These are phyloP conservation scores for Conticribra weissflogii DNA, from an alignment of 108 stramenopile genomes.

Conservation along the genomic window DNA sequence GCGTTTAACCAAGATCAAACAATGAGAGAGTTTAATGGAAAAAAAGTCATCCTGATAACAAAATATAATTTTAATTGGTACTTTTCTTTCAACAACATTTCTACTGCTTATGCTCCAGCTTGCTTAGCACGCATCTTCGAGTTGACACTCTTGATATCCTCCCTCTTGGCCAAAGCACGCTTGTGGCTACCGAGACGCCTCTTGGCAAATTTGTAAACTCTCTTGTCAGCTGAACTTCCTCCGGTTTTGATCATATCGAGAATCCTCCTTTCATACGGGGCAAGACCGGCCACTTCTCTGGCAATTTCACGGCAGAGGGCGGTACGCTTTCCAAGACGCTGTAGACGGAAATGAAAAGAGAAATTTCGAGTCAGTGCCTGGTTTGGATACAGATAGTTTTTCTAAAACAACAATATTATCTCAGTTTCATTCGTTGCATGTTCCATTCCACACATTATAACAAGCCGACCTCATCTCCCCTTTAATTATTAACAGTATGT, in stretches of 20 bases:
- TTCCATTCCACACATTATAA: neutral
- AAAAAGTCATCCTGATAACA: too few relatives aligned
- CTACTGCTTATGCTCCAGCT: constrained; percentile 57
- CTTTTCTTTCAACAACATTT: neutral
- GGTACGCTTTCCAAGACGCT: constrained; percentile 82
- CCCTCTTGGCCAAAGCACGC: constrained; percentile 97
- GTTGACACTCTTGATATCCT: constrained; percentile 97
- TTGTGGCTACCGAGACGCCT: constrained; percentile 97
- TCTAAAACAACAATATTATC: too few relatives aligned
- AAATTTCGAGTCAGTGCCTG: neutral
- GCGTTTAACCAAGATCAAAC: too few relatives aligned
- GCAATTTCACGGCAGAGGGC: constrained; percentile 88
- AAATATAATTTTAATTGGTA: constrained; percentile 4
- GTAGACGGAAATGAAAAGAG: constrained; percentile 10
- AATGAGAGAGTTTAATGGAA: too few relatives aligned
- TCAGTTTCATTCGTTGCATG: too few relatives aligned
- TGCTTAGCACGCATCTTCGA: constrained; percentile 86
- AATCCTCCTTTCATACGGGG: constrained; percentile 99
- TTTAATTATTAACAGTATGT: neutral
- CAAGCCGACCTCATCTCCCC: neutral
- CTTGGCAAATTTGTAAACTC: constrained; percentile 99
- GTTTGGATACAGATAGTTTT: too few relatives aligned
- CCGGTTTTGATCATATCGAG: constrained; percentile 99
- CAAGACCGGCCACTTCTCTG: constrained; percentile 96
- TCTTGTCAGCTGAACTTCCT: constrained; percentile 96